Evolutionary conservation across 2,329 filamentous ascomycete genomes (phyloP), one percentile per base, ranked within the genome.

Genomic region (Cadophora malorum): DNA sequence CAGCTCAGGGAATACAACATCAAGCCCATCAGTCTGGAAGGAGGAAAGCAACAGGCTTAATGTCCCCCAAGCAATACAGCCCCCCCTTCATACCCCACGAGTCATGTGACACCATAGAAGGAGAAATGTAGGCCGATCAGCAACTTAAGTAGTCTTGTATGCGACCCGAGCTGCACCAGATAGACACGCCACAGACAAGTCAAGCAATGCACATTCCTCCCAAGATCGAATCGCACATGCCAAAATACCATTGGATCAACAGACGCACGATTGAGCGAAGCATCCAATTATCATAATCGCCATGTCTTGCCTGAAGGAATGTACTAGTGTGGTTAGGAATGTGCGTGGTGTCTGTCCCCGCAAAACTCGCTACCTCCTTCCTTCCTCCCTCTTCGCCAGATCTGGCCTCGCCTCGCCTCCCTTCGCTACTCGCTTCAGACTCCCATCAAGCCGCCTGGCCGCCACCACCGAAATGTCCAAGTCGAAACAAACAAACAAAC

Each of bases 101-200:
- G 3, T 59, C 56, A 59, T 35, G 38, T 59, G 33, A 41, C 21
- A 25, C 35, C 35, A 12, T 4, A 59, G 16, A 12, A 0, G 21
- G 25, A 45, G 3, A 45, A 7, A 8, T 59, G 1, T 4, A 59
- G 56, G 35, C 16, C 21, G 56, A 59, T 59, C 35, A 41, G 35
- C 56, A 8, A 45, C 8, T 59, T 59, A 59, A 59, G 56, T 59
- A 59, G 56, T 59, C 56, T 45, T 59, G 56, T 58, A 38, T 28
- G 35, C 56, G 35, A 45, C 56, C 12, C 14, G 21, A 59, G 33
- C 35, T 59, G 56, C 35, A 23, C n/a, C 56, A 59, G 56, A 45
- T 41, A 41, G 19, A 59, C 23, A 16, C 12, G 56, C 56, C 35
- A 59, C 45, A 33, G 14, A 5, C 56, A 19, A 25, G n/a, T 49